Conservation (phyloP, 2,329 filamentous ascomycete species). For the Epichloe typhina region DNA sequence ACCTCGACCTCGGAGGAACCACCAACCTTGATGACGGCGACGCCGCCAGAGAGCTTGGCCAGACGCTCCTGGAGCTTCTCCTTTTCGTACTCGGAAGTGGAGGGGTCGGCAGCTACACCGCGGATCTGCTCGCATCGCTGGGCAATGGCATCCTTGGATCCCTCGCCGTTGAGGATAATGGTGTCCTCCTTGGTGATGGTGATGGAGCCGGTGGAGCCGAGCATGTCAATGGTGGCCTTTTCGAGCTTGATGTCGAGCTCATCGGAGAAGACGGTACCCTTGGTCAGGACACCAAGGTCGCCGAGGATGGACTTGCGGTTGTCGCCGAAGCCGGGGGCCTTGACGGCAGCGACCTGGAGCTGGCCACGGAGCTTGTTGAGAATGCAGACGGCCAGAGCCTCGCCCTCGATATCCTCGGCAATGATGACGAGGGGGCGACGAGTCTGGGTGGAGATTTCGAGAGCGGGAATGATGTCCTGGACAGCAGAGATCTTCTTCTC, state of each 20-base stretch:
- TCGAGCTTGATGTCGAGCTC: constrained; percentile 99
- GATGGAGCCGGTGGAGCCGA: constrained; percentile 93
- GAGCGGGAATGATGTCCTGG: constrained; percentile 95
- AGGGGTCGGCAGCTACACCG: constrained; percentile 85
- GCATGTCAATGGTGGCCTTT: constrained; percentile 91
- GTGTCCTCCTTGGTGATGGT: constrained; percentile 99
- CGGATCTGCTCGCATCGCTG: constrained; percentile 99
- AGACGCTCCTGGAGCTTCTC: constrained; percentile 99
- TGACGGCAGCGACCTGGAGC: constrained; percentile 95
- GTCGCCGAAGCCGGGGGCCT: constrained; percentile 95
- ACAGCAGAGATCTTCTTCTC: constrained; percentile 99
- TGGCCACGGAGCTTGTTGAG: constrained; percentile 99
- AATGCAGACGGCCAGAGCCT: constrained; percentile 97
- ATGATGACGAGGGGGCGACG: constrained; percentile 96
- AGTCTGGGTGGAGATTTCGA: constrained; percentile 91
- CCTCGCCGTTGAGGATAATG: constrained; percentile 94
- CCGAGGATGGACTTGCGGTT: constrained; percentile 99
- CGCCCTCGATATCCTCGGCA: constrained; percentile 96
- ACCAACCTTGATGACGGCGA: constrained; percentile 98
- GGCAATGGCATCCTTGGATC: constrained; percentile 81
- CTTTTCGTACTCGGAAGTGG: constrained; percentile 98
- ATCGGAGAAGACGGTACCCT: constrained; percentile 93
- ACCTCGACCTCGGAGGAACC: constrained; percentile 97
- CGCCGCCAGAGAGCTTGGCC: constrained; percentile 96
- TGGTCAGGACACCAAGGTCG: constrained; percentile 89